Conservation (phyloP, 345 rosid genomes). For the Nephelium lappaceum region DNA sequence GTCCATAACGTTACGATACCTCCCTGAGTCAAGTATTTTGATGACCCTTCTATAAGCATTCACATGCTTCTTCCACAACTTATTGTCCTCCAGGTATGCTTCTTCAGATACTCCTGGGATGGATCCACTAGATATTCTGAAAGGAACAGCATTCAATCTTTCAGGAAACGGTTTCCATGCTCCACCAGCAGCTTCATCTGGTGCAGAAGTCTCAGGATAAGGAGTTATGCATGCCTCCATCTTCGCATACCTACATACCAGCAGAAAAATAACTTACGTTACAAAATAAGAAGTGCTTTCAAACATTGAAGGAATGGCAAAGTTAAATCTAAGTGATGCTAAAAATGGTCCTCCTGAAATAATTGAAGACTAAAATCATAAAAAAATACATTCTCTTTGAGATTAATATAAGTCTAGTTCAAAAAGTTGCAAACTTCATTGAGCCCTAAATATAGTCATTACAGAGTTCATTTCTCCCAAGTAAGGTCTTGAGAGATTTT, state of each 20-base stretch:
- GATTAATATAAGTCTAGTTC: not conserved
- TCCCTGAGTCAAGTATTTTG: conserved; percentile 52
- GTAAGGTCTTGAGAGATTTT: too few species aligned
- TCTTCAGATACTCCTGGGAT: conserved; percentile 48
- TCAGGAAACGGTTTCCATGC: conserved; percentile 58
- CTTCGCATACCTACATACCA: conserved; percentile 53
- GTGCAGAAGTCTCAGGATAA: conserved; percentile 47
- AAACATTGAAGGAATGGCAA: conserved; percentile 22
- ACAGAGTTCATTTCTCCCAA: too few species aligned
- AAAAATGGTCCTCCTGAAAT: not conserved
- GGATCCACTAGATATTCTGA: conserved; percentile 54
- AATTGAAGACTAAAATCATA: not conserved
- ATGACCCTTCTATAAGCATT: conserved; percentile 58
- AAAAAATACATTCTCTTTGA: not conserved
- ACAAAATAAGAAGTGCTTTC: not conserved
- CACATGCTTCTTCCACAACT: conserved; percentile 61
- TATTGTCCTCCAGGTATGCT: conserved; percentile 48
- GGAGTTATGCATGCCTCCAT: conserved; percentile 73
- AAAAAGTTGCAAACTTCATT: not conserved
- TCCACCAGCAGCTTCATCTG: conserved; percentile 45
- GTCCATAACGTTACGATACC: conserved; percentile 73
- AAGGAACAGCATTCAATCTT: conserved; percentile 57
- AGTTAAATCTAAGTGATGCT: not conserved
- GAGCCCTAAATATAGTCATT: too few species aligned
- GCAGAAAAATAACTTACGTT: conserved; percentile 12